Evolutionary conservation across 257 asterid species (phyloP), one percentile per base, ranked within the genome.

Genomic region (Paraleonurus japonicus): DNA sequence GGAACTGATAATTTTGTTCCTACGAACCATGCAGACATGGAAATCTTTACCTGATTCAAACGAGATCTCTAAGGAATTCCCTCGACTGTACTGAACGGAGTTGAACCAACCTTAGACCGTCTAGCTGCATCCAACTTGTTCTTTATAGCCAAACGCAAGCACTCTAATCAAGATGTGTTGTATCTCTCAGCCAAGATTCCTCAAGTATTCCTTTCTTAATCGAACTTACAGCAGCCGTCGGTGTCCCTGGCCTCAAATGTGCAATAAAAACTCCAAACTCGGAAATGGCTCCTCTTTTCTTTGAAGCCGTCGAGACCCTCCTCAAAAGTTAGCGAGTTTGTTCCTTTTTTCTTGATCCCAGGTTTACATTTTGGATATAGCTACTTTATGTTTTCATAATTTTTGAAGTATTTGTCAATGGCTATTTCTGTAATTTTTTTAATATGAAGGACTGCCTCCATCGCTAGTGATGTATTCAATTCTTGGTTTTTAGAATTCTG

Each of bases 181-280:
- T 95, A 95, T 81, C 95, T 95, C 73, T 95, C 99, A 0, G 91
- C 96, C 60, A 92, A 95, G 84, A 81, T 86, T 75, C 98, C 98
- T 17, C 83, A 78, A 74, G 89, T 11, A 83, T 85, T 51, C 96
- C 96, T 16, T 92, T 95, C 86, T 81, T 95, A 85, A 87, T 95
- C 30, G 99, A 95, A 71, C 84, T 95, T 23, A 95, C 99, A 27
- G 79, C 96, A 62, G 87, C 80, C 51, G 62, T 95, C 5, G 96
- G 96, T 39, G 72, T 73, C 24, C 88, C 99, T 58, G 98, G 99
- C 59, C 83, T 95, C 80, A 95, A 95, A 69, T 95, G 98, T 66
- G 99, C 99, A 4, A 54, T 85, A 75, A 95, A 95, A 80, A 87
- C 95, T 30, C 95, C 98, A 17, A 86, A 84, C 78, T 91, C 95